Evolutionary conservation across 345 rosid species (phyloP), one percentile per base, ranked within the genome.

Genomic region (Populus deltoides): DNA sequence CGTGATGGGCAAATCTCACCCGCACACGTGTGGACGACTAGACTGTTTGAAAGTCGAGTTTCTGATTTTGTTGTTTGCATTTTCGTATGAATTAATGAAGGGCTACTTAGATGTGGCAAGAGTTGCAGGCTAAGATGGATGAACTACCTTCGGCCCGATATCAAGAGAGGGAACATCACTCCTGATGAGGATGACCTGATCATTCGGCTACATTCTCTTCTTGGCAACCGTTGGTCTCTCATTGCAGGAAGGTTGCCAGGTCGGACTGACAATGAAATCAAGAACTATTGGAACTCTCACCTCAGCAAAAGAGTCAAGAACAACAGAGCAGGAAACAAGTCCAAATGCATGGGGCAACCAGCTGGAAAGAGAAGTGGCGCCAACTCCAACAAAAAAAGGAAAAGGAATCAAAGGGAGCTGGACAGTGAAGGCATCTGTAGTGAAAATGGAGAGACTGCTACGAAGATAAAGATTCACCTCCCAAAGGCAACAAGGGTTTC

Each of bases 261-360:
- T 57, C 78, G 90, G 75, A 87, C 90, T 3, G 90, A 87, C 71
- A 87, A 87, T 82, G 88, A 87, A 68, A 88, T 88, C 66, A 88
- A 86, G 70, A 88, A 88, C 80, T 68, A 87, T 22, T 87, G 90
- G 90, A 87, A 85, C 55, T 76, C 88, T 10, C 86, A 80, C 66
- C 87, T 87, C 31, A 76, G 85, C 66, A 86, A 86, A 75, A 65
- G 76, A 69, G 18, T 76, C 16, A n/a, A 71, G 1, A 66, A 43
- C n/a, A 39, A 5, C 25, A 20, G 22, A 36, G 31, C n/a, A 61
- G 17, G 4, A 20, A 18, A 62, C 12, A 6, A 65, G 35, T 16
- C 16, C 36, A 25, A 1, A 20, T 25, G 68, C 24, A 72, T 67
- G 36, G 62, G 53, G 3, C n/a, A 2, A 0, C 7, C 59, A 20